Conservation (phyloP, 768 basidiomycete genomes). For the Mycena polygramma region DNA sequence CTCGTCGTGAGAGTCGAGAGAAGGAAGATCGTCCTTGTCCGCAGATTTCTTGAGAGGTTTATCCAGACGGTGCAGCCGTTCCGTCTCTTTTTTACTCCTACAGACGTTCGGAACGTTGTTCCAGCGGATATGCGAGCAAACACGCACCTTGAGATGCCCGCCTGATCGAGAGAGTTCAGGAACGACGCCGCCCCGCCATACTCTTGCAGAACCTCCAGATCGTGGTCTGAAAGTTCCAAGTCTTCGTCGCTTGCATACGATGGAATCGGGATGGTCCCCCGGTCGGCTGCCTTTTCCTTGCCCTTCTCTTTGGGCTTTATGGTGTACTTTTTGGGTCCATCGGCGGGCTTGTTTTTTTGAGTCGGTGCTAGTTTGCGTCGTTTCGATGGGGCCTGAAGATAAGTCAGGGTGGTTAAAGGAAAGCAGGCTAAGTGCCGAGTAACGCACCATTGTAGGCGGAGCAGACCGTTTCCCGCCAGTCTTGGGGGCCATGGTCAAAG, state of each 20-base stretch:
- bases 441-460: constrained; percentile 21
- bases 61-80: constrained; percentile 74
- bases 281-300: constrained; percentile 73
- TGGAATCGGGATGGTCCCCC: constrained; percentile 76
- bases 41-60: constrained; percentile 65
- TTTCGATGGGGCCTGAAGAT: constrained; percentile 63
- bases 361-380: constrained; percentile 67
- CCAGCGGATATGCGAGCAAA: not conserved
- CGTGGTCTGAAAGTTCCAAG: constrained; percentile 75
- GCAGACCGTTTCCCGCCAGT: constrained; percentile 32
- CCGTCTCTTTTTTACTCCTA: constrained; percentile 90
- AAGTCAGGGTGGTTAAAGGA: not conserved
- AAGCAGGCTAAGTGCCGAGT: not conserved
- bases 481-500: constrained; percentile 23
- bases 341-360: constrained; percentile 38
- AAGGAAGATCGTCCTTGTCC: constrained; percentile 73
- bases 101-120: constrained; percentile 19
- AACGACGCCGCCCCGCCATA: constrained; percentile 77
- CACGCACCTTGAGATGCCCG: constrained; percentile 83
- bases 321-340: constrained; percentile 41
- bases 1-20: constrained; percentile 76
- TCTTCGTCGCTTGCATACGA: constrained; percentile 60
- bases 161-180: constrained; percentile 77
- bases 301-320: constrained; percentile 55
- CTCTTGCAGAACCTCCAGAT: constrained; percentile 73